Percentiles rank a stretch among this genome's conserved stretches.
phyloP scores from a whole-genome alignment of 2,329 filamentous ascomycete genomes.

The Gremmenia infestans region DNA sequence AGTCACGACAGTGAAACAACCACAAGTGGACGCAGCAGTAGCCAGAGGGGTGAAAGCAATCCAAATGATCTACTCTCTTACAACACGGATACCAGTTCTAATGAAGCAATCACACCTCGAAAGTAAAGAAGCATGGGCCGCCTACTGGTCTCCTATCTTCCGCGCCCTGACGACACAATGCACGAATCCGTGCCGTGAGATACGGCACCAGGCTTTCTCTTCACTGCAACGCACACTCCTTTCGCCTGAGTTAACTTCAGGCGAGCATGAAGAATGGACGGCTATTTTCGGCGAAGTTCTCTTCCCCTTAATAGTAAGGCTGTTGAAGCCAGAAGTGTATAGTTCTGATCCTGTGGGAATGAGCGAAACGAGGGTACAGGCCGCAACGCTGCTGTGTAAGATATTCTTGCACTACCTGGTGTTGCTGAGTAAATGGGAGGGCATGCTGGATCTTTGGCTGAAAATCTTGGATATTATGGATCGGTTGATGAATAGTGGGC shows the following conservation, averaged over 20 bases:
- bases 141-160: constrained; percentile 96
- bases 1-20: constrained; percentile 41
- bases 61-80: constrained; percentile 75
- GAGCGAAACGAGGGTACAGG: constrained; percentile 90
- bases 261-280: constrained; percentile 85
- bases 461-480: constrained; percentile 93
- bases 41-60: constrained; percentile 76
- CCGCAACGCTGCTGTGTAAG: constrained; percentile 85
- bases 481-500: constrained; percentile 90
- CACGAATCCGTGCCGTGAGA: constrained; percentile 88
- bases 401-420: constrained; percentile 94
- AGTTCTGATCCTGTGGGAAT: constrained; percentile 87
- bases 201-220: constrained; percentile 82
- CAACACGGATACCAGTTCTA: constrained; percentile 72
- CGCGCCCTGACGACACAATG: constrained; percentile 84
- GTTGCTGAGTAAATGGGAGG: constrained; percentile 76
- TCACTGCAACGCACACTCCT: constrained; percentile 82
- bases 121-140: constrained; percentile 86
- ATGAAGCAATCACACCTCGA: constrained; percentile 94
- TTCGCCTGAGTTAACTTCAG: constrained; percentile 77
- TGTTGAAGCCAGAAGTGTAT: constrained; percentile 93
- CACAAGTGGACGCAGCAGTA: constrained; percentile 66
- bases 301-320: constrained; percentile 80
- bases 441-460: constrained; percentile 87
- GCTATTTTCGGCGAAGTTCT: constrained; percentile 92